Conservation (phyloP, 2,329 filamentous ascomycete genomes). For the Colletotrichum paranaense region DNA sequence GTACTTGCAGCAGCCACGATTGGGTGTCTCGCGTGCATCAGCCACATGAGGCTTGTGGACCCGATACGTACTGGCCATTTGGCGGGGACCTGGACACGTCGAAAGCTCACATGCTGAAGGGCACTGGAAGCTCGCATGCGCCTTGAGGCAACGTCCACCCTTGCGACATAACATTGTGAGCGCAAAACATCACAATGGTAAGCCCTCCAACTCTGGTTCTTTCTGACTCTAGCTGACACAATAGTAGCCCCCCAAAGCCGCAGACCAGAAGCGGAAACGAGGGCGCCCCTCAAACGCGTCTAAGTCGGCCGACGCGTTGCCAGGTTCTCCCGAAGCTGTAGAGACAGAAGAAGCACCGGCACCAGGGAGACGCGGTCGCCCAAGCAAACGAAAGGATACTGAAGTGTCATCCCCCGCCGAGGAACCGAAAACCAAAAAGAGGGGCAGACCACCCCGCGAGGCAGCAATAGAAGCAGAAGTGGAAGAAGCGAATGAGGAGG, state of each 20-base stretch:
- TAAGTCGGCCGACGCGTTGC: constrained; percentile 40
- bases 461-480: not conserved
- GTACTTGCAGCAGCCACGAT: not conserved
- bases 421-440: constrained; percentile 10
- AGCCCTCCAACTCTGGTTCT: not conserved
- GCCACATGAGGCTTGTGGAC: constrained; percentile 10
- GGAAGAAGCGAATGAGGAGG: constrained; percentile 4
- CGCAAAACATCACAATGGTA: constrained; percentile 22
- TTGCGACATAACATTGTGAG: not conserved
- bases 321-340: constrained; percentile 40
- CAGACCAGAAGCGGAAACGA: constrained; percentile 55
- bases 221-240: not conserved
- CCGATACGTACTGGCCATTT: not conserved
- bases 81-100: constrained; percentile 17
- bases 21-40: not conserved
- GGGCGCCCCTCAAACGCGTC: constrained; percentile 55
- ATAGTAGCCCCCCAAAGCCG: constrained; percentile 24
- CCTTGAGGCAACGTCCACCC: not conserved
- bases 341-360: constrained; percentile 39
- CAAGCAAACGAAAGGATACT: constrained; percentile 19
- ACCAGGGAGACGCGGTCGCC: constrained; percentile 42
- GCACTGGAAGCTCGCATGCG: not conserved
- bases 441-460: constrained; percentile 24
- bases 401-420: not conserved
- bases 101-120: not conserved